Evolutionary conservation across 2,329 filamentous ascomycete species (phyloP).

Genomic region (Fusarium fujikuroi): DNA sequence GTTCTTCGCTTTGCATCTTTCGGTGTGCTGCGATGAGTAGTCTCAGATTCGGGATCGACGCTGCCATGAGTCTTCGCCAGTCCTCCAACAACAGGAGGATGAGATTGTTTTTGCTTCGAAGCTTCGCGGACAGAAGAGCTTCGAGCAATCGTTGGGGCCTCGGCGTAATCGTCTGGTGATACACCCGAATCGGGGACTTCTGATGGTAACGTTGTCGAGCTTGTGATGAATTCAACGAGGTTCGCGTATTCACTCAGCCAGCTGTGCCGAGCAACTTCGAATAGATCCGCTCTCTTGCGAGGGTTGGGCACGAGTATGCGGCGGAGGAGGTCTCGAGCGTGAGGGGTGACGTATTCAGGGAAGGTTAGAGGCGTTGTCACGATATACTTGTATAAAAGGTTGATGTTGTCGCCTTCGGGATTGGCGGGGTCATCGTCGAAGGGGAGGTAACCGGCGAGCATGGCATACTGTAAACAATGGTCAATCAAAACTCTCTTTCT

Average conservation of each 20-base stretch:
- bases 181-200: conserved; percentile 87
- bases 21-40: conserved; percentile 68
- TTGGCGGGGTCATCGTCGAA: conserved; percentile 99
- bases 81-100: conserved; percentile 66
- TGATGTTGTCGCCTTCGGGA: conserved; percentile 98
- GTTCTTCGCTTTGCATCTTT: conserved; percentile 93
- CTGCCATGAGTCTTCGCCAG: conserved; percentile 79
- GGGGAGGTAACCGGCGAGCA: conserved; percentile 96
- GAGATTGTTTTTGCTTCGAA: conserved; percentile 71
- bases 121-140: conserved; percentile 94
- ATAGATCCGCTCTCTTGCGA: conserved; percentile 91
- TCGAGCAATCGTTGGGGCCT: conserved; percentile 75
- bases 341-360: conserved; percentile 97
- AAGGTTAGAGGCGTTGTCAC: conserved; percentile 97
- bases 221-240: conserved; percentile 96
- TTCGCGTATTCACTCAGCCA: conserved; percentile 98
- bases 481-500: conserved; percentile 15
- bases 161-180: conserved; percentile 62
- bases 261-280: conserved; percentile 96
- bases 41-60: conserved; percentile 73
- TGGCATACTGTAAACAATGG: conserved; percentile 79
- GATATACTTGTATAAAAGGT: conserved; percentile 98
- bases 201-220: conserved; percentile 85
- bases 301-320: conserved; percentile 96
- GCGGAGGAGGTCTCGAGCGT: conserved; percentile 90